A percentile compares a stretch with the other conserved stretches of the same genome.
These are phyloP conservation scores for Persicaria maculosa DNA, from an alignment of 148 eudicot species.

Conservation along the genomic window DNA sequence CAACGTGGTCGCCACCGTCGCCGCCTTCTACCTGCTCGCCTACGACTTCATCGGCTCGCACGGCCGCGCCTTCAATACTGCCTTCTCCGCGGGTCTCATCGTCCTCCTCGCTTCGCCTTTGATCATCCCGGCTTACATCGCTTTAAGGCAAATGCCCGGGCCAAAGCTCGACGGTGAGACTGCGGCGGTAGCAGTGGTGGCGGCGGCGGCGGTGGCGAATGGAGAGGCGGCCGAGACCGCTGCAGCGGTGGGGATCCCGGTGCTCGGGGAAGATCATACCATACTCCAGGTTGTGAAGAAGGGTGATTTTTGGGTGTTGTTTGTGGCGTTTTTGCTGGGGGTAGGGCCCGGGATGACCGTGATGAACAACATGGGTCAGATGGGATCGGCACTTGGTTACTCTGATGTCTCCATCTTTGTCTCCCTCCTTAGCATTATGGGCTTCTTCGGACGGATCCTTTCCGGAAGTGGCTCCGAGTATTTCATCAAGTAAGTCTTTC, in stretches of 20 bases:
- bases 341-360: conserved; percentile 86
- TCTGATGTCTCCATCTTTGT: conserved; percentile 76
- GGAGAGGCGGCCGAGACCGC: conserved; percentile 8
- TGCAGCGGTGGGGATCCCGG: conserved; percentile 25
- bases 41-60: conserved; percentile 43
- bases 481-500: conserved; percentile 86
- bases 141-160: background rate
- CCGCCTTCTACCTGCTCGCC: conserved; percentile 44
- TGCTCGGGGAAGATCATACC: conserved; percentile 90
- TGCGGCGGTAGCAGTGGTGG: conserved; percentile 22
- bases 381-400: conserved; percentile 86
- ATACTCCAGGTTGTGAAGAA: conserved; percentile 54
- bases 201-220: background rate
- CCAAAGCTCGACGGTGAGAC: conserved; percentile 23
- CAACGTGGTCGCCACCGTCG: conserved; percentile 43
- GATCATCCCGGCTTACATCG: conserved; percentile 35
- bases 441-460: conserved; percentile 77
- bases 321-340: conserved; percentile 72
- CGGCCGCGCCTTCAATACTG: conserved; percentile 24
- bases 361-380: conserved; percentile 91
- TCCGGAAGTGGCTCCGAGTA: conserved; percentile 79
- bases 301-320: conserved; percentile 79
- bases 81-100: conserved; percentile 31
- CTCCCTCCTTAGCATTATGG: conserved; percentile 76
- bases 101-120: conserved; percentile 48